phyloP scores from a whole-genome alignment of 179 eudicot genomes.

The Silene noctiflora region DNA sequence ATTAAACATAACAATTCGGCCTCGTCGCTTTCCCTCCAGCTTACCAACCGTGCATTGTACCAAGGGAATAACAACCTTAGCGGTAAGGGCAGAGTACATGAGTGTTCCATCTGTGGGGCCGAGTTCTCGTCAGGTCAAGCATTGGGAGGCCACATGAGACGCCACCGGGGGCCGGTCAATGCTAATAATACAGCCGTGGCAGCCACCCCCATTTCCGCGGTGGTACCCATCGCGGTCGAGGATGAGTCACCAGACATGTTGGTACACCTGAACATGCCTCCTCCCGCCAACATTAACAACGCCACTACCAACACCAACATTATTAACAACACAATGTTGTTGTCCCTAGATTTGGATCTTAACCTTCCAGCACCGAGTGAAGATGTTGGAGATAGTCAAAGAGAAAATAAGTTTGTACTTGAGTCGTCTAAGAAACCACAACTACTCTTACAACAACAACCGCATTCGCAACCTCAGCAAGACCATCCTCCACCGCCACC shows the following conservation, averaged over 20 bases:
- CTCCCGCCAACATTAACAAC: not conserved
- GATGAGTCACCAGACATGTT: conserved; percentile 22
- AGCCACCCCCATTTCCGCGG: not conserved
- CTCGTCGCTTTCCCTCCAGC: conserved; percentile 42
- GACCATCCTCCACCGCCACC: conserved; percentile 15
- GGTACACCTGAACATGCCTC: conserved; percentile 19
- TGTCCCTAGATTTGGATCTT: conserved; percentile 69
- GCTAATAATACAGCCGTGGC: not conserved
- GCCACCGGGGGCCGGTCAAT: conserved; percentile 45
- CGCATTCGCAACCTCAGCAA: conserved; percentile 13
- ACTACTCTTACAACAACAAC: conserved; percentile 4
- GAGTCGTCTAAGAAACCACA: conserved; percentile 29
- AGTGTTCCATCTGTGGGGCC: conserved; percentile 77
- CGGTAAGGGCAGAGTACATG: conserved; percentile 54
- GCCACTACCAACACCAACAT: not conserved
- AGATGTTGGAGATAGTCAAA: conserved; percentile 13
- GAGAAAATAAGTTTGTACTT: conserved; percentile 23
- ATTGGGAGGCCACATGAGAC: conserved; percentile 92
- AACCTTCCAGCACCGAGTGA: conserved; percentile 58
- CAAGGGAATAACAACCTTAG: not conserved
- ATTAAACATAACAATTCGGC: conserved; percentile 13
- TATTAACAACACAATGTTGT: conserved; percentile 1
- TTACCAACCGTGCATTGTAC: conserved; percentile 33
- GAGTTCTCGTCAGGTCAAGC: conserved; percentile 93
- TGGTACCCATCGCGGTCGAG: conserved; percentile 5